Percentiles rank a stretch among this genome's conserved stretches.
Evolutionary conservation across 495 filamentous ascomycete genomes (phyloP).

Genomic region (Letharia lupina): DNA sequence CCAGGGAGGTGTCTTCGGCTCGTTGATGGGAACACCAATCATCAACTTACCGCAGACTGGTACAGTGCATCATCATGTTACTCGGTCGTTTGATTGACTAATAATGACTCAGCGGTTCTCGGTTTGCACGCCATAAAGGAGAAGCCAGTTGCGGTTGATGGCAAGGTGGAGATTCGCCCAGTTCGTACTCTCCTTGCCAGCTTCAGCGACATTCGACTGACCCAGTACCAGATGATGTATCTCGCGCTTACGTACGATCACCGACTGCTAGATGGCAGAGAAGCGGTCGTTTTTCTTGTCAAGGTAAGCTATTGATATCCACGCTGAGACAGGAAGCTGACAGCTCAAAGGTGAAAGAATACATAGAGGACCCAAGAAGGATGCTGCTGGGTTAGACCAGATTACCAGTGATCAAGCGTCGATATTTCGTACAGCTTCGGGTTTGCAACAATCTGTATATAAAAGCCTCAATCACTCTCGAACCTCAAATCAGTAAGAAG

Average conservation of each 20-base stretch:
- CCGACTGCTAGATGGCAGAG: slow-evolving; percentile 85
- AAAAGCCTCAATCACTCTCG: slow-evolving; percentile 4
- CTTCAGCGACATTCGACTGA: neutral
- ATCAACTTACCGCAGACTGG: slow-evolving; percentile 93
- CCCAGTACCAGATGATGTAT: slow-evolving; percentile 79
- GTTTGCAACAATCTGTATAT: slow-evolving; percentile 6
- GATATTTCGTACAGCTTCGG: neutral
- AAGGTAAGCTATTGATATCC: slow-evolving; percentile 46
- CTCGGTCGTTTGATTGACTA: slow-evolving; percentile 18
- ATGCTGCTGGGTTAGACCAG: slow-evolving; percentile 63
- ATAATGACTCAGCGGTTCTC: slow-evolving; percentile 57
- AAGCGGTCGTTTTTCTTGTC: slow-evolving; percentile 93
- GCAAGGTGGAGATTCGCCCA: slow-evolving; percentile 86
- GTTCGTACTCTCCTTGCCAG: slow-evolving; percentile 35
- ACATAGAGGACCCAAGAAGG: slow-evolving; percentile 89
- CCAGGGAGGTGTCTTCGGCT: slow-evolving; percentile 64
- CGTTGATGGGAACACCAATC: slow-evolving; percentile 96
- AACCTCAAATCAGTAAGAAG: neutral
- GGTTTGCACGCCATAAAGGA: slow-evolving; percentile 99
- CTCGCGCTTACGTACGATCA: slow-evolving; percentile 97
- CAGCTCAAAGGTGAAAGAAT: slow-evolving; percentile 65
- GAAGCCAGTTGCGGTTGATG: slow-evolving; percentile 78
- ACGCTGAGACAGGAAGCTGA: slow-evolving; percentile 16
- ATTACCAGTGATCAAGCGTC: neutral
- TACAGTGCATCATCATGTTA: slow-evolving; percentile 25